Percentiles rank a stretch among this genome's conserved stretches.
These are phyloP conservation scores for Circinella minor DNA, from an alignment of 371 early-diverging fungal species.

Conservation along the genomic window DNA sequence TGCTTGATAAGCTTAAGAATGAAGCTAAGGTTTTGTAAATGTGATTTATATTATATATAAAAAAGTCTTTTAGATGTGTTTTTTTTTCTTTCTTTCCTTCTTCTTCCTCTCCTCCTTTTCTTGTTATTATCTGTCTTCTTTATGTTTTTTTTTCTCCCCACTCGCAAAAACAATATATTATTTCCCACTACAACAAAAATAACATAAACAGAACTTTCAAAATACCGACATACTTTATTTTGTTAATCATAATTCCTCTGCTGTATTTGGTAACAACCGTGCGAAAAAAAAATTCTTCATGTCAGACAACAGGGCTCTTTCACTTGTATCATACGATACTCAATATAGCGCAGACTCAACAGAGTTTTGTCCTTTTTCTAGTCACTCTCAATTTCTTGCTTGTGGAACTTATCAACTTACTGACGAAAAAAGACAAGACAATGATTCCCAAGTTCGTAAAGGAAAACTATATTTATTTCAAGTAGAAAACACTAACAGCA, in stretches of 20 bases:
- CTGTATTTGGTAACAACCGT: constrained; percentile 1
- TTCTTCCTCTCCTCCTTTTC: not conserved
- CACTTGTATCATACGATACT: constrained; percentile 65
- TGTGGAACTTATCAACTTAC: constrained; percentile 86
- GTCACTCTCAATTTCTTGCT: constrained; percentile 53
- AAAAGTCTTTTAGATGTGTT: constrained; percentile 6
- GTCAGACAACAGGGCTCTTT: constrained; percentile 2
- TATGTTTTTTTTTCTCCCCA: too few relatives aligned
- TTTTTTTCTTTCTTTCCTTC: not conserved
- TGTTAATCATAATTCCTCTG: not conserved
- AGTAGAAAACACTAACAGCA: constrained; percentile 18
- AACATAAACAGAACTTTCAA: not conserved
- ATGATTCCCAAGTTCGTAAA: constrained; percentile 41
- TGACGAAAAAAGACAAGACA: constrained; percentile 31
- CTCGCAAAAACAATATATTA: too few relatives aligned
- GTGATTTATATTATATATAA: constrained; percentile 3
- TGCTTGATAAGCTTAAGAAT: constrained; percentile 86
- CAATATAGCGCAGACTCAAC: constrained; percentile 81
- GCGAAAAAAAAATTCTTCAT: constrained; percentile 3
- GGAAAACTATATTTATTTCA: constrained; percentile 42
- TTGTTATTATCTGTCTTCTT: not conserved
- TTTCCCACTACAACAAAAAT: too few relatives aligned
- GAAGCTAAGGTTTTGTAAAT: constrained; percentile 60
- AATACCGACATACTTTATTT: not conserved
- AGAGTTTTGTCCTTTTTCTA: constrained; percentile 76